Conservation (phyloP, 305 asterid genomes). For the Solanum aculeatissimum region DNA sequence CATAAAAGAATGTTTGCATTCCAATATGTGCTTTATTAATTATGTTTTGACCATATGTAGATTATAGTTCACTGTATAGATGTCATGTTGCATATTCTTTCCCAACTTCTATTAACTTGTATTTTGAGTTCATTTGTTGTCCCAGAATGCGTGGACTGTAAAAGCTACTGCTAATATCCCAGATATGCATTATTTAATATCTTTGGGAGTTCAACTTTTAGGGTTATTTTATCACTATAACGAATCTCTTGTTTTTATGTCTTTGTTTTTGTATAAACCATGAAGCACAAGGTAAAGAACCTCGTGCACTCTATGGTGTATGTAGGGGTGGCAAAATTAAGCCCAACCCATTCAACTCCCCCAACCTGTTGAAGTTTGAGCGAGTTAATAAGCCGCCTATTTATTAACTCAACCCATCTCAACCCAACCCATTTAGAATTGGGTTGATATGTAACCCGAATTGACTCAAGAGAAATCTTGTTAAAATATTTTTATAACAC, state of each 20-base stretch:
- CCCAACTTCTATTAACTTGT: neutral
- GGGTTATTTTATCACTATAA: neutral
- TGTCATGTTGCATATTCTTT: neutral
- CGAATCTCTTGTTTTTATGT: neutral
- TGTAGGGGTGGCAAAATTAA: too few relatives aligned
- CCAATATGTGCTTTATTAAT: neutral
- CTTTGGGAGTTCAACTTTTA: neutral
- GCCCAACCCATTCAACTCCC: too few relatives aligned
- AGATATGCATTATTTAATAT: neutral
- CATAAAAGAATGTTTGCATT: neutral
- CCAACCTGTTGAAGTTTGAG: too few relatives aligned
- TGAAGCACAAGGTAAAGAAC: neutral
- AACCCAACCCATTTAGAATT: too few relatives aligned
- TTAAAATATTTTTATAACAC: too few relatives aligned
- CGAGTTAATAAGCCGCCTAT: too few relatives aligned
- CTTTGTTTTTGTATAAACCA: neutral
- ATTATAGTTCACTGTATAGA: neutral
- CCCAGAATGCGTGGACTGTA: neutral
- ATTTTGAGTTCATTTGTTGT: neutral
- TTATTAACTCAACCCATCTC: too few relatives aligned
- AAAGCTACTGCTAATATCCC: neutral
- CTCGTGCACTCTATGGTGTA: neutral
- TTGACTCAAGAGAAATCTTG: too few relatives aligned
- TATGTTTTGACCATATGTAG: neutral
- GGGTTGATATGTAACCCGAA: too few relatives aligned